A percentile compares a stretch with the other conserved stretches of the same genome.
phyloP scores from a whole-genome alignment of 306 rosid genomes.

The Vigna nakashimae region DNA sequence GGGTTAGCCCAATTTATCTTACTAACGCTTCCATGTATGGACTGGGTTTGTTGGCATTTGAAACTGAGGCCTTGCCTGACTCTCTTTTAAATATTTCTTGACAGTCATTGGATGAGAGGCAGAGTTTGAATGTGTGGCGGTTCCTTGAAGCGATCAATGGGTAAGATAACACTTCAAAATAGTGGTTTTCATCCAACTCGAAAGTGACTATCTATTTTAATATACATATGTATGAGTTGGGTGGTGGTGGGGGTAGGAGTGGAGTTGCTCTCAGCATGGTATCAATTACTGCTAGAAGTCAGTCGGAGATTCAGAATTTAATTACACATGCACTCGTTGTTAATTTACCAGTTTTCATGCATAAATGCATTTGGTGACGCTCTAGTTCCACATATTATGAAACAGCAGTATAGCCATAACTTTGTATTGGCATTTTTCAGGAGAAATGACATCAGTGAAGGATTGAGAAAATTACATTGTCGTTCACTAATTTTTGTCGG shows the following conservation, averaged over 20 bases:
- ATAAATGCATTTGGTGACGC: conserved; percentile 22
- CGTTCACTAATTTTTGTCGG: conserved; percentile 89
- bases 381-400: conserved; percentile 8
- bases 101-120: conserved; percentile 86
- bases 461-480: conserved; percentile 75
- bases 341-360: conserved; percentile 11
- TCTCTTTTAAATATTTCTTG: conserved; percentile 36
- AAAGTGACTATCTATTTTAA: not conserved
- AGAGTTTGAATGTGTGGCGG: conserved; percentile 83
- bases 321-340: not conserved
- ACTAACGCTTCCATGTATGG: not conserved
- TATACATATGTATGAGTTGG: not conserved
- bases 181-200: not conserved
- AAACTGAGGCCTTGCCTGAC: conserved; percentile 40
- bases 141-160: conserved; percentile 88
- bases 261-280: not conserved
- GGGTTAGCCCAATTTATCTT: conserved; percentile 61
- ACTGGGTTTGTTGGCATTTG: conserved; percentile 1
- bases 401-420: conserved; percentile 32
- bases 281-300: not conserved
- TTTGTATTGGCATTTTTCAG: conserved; percentile 50
- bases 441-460: conserved; percentile 76
- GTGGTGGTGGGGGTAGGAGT: not conserved
- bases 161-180: conserved; percentile 52
- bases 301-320: not conserved